Base-by-base conservation (phyloP, 1,284 basidiomycete genomes). In the Fomitopsis pinicola region DNA sequence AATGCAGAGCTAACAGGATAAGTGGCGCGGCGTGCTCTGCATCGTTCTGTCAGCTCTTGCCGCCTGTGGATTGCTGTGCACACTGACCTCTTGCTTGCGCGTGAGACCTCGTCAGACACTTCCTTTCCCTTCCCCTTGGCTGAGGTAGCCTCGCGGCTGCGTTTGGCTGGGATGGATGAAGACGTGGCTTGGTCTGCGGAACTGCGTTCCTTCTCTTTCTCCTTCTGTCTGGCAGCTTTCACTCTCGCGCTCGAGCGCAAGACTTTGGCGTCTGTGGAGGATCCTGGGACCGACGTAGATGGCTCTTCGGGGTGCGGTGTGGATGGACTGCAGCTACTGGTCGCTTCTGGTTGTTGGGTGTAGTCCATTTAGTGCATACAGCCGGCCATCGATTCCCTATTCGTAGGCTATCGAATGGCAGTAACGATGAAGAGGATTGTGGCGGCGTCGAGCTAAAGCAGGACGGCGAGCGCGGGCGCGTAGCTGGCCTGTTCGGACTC, bases 321-420 rank as follows among this genome's bases (percentile, higher is more conserved):
- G 65, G 62, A 66, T 76, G 79, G 73, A 76, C 80, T 85, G 75
- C 83, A 81, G 81, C 77, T 72, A 70, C 77, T 84, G 75, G 82
- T 84, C 82, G 83, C 85, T 83, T 85, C 84, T 81, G 80, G 80
- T 73, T 81, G 78, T 80, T 88, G 78, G 73, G 77, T 79, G 85
- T 88, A 84, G 86, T 91, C 88, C 88, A 91, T 91, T 89, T 90
- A 90, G 87, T 84, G 78, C 79, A 82, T 86, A 81, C 86, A 77
- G 83, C 83, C 83, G 85, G 89, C 88, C 88, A 91, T 91, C 84
- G 87, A 89, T 86, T 80, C 79, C 73, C 66, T 65, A 52, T 57
- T 38, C 60, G 60, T 68, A 70, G 68, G 68, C 65, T 68, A 67
- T 70, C 68, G 66, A 68, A 64, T 63, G 66, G 63, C 62, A 62